Evolutionary conservation across 164 flowering plant genomes (phyloP), one percentile per base, ranked within the genome.

Genomic region (Tinospora cordifolia): DNA sequence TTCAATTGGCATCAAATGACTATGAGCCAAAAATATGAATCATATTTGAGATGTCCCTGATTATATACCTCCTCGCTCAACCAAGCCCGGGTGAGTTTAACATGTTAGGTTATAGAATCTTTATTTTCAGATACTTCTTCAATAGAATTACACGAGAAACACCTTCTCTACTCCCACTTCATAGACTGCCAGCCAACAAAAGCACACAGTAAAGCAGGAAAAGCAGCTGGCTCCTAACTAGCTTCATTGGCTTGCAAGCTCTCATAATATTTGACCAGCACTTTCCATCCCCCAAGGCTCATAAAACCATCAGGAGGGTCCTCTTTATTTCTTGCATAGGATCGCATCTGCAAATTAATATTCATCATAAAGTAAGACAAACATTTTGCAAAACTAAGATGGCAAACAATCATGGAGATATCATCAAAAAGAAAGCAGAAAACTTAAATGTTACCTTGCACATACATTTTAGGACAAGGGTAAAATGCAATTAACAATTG

Each of bases 261-360:
- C 80, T 84, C 77, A 71, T 90, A 92, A 74, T 90, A 90, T 51
- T 80, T 79, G 51, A 92, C 98, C 17, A 92, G 85, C 36, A 90
- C 96, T 68, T 85, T 62, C 98, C 98, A 90, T 41, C 96, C 98
- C 17, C 93, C 86, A 19, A 90, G 88, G 69, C 96, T 89, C 98
- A 92, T 92, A 71, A 92, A 92, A 38, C 98, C 96, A 71, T 90
- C 89, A 14, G 98, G 98, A 74, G 98, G 98, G 79, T 87, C 86
- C 82, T 92, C 96, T 12, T 91, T 91, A 22, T 13, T 88, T 75
- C 84, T 87, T 8, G 98, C 96, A 79, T 69, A 92, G 38, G 86
- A 75, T 39, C 98, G 78, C 96, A 92, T 90, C 98, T 92, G 87
- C 71, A 79, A 57, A 69, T 58, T 12, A 60, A 51, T 74, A 36